These are phyloP conservation scores for Myxozyma neotropica DNA, from an alignment of 805 yeast species.

Conservation along the genomic window DNA sequence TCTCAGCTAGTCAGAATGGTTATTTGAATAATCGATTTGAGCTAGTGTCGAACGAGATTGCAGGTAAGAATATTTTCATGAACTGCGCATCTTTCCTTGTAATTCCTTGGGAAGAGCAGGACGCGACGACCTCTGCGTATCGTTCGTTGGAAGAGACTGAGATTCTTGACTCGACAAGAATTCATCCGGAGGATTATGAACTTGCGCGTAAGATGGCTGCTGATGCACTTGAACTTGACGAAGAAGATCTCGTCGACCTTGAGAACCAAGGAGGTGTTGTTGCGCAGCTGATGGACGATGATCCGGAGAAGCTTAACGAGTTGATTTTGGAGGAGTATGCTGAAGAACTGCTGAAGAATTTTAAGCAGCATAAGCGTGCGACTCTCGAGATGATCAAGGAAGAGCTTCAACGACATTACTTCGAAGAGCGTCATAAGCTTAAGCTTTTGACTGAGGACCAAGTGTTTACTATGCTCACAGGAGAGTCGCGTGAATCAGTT, in stretches of 20 bases:
- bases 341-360: constrained; percentile 71
- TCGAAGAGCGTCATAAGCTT: constrained; percentile 78
- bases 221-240: constrained; percentile 94
- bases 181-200: constrained; percentile 97
- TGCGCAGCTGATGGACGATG: constrained; percentile 68
- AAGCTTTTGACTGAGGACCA: constrained; percentile 66
- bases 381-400: constrained; percentile 81
- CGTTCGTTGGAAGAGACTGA: constrained; percentile 56
- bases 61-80: constrained; percentile 79
- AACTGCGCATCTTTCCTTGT: constrained; percentile 89
- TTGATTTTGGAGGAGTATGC: constrained; percentile 90
- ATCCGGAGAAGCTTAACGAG: constrained; percentile 76
- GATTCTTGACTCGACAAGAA: constrained; percentile 88
- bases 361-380: constrained; percentile 66
- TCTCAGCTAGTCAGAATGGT: constrained; percentile 66
- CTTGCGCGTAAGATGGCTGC: constrained; percentile 97
- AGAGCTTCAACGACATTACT: constrained; percentile 85
- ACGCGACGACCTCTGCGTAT: constrained; percentile 56
- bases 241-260: constrained; percentile 80
- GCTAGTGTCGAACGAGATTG: constrained; percentile 74
- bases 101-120: constrained; percentile 60
- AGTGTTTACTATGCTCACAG: constrained; percentile 85
- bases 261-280: constrained; percentile 84
- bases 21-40: constrained; percentile 70
- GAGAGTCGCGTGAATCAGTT: constrained; percentile 74